Conservation (phyloP, 2,329 filamentous ascomycete species). For the Cryphonectria nitschkei region DNA sequence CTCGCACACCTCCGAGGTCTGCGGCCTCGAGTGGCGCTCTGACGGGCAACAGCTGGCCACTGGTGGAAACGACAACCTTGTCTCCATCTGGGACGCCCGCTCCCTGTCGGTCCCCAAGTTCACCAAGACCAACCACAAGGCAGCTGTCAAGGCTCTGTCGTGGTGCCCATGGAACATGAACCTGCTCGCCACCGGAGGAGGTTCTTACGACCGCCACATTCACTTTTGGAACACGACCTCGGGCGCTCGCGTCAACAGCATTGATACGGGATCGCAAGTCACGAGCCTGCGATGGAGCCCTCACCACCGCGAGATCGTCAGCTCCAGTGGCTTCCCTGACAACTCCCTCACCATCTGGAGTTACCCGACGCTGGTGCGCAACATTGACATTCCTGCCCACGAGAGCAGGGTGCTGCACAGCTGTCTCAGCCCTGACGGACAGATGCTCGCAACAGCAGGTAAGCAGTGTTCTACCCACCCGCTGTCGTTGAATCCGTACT, state of each 20-base stretch:
- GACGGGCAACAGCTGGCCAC: slow-evolving; percentile 97
- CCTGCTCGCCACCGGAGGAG: slow-evolving; percentile 92
- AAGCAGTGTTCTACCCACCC: slow-evolving; percentile 39
- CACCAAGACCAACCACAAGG: slow-evolving; percentile 99
- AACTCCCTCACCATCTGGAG: slow-evolving; percentile 99
- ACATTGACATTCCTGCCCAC: slow-evolving; percentile 96
- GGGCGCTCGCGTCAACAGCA: slow-evolving; percentile 96
- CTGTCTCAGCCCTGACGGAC: slow-evolving; percentile 93
- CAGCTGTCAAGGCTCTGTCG: slow-evolving; percentile 94
- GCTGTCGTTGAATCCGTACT: slow-evolving; percentile 33
- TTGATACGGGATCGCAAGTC: slow-evolving; percentile 96
- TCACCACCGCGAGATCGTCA: slow-evolving; percentile 96
- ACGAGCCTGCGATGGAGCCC: slow-evolving; percentile 96
- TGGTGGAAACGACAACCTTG: slow-evolving; percentile 97
- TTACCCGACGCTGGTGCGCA: slow-evolving; percentile 95
- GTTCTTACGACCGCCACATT: slow-evolving; percentile 95
- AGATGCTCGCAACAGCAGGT: slow-evolving; percentile 95
- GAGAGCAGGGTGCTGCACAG: slow-evolving; percentile 97
- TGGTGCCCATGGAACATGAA: slow-evolving; percentile 99
- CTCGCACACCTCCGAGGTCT: slow-evolving; percentile 96
- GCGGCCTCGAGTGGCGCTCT: slow-evolving; percentile 95
- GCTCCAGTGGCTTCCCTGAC: slow-evolving; percentile 97
- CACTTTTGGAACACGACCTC: slow-evolving; percentile 99
- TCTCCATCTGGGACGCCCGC: slow-evolving; percentile 98
- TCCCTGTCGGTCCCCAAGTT: slow-evolving; percentile 94